These are phyloP conservation scores for Boletus reticulatus DNA, from an alignment of 768 basidiomycete genomes.

Conservation along the genomic window DNA sequence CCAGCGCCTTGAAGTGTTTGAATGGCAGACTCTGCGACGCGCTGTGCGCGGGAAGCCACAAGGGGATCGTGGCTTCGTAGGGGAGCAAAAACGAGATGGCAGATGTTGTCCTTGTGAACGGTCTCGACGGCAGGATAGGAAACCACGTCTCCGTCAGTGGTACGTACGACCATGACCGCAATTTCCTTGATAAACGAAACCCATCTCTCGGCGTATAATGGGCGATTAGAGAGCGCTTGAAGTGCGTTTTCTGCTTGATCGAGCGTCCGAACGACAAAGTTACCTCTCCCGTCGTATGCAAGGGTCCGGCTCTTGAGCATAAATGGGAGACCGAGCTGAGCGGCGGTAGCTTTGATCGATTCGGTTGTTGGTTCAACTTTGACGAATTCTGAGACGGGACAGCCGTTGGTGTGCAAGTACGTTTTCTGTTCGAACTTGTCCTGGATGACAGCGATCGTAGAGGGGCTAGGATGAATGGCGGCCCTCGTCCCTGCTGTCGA, in stretches of 20 bases:
- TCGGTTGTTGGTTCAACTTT: conserved; percentile 53
- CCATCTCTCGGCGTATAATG: conserved; percentile 94
- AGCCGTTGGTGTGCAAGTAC: conserved; percentile 47
- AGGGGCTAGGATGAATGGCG: conserved; percentile 71
- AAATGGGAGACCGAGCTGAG: conserved; percentile 74
- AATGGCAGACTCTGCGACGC: conserved; percentile 79
- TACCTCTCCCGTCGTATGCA: conserved; percentile 96
- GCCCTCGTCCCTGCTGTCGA: conserved; percentile 27
- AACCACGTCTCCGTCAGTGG: conserved; percentile 63
- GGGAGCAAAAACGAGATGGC: conserved; percentile 90
- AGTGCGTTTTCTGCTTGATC: conserved; percentile 52
- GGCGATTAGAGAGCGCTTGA: conserved; percentile 55
- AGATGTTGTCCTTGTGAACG: conserved; percentile 89
- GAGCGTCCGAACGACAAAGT: conserved; percentile 66
- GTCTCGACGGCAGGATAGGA: conserved; percentile 96
- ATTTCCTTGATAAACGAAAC: conserved; percentile 87
- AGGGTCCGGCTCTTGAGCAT: conserved; percentile 97
- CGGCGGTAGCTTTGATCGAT: conserved; percentile 50
- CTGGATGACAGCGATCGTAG: conserved; percentile 84
- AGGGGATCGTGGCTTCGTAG: conserved; percentile 58
- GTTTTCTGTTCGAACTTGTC: conserved; percentile 66
- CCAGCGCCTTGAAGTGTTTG: conserved; percentile 83
- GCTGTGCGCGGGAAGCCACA: conserved; percentile 58
- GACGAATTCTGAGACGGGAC: conserved; percentile 60
- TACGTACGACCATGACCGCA: conserved; percentile 95